Percentiles rank a stretch among this genome's conserved stretches.
Conservation (phyloP, 1,284 basidiomycete genomes). For the Papiliotrema nemorosa region DNA sequence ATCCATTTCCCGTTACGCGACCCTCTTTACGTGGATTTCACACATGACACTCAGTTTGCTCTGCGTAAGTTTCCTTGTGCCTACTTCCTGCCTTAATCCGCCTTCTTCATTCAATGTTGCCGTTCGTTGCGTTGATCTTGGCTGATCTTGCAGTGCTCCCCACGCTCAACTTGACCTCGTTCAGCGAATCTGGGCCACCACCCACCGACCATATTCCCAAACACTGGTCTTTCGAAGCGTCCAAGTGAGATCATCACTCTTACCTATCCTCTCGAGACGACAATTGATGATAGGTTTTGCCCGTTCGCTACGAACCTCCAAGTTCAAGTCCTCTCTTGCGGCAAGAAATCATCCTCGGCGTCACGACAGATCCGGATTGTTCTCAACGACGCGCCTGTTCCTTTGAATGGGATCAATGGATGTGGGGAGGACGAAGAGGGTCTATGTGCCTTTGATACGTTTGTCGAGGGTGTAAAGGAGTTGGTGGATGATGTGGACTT, state of each 20-base stretch:
- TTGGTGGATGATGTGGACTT: slow-evolving; percentile 53
- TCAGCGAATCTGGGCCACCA: slow-evolving; percentile 64
- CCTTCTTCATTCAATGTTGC: too few species aligned
- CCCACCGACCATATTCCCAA: slow-evolving; percentile 67
- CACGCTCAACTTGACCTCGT: slow-evolving; percentile 63
- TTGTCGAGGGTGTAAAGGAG: slow-evolving; percentile 55
- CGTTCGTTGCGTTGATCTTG: not conserved
- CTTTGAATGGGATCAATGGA: slow-evolving; percentile 59
- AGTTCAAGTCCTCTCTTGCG: slow-evolving; percentile 60
- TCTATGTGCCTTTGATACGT: slow-evolving; percentile 57
- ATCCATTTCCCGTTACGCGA: slow-evolving; percentile 62
- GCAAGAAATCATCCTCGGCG: not conserved
- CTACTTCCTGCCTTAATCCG: too few species aligned
- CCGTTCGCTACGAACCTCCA: slow-evolving; percentile 60
- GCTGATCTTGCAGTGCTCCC: slow-evolving; percentile 52
- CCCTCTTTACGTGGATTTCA: slow-evolving; percentile 52
- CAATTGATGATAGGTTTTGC: slow-evolving; percentile 27
- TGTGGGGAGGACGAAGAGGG: slow-evolving; percentile 57
- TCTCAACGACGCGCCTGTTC: slow-evolving; percentile 60
- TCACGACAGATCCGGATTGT: slow-evolving; percentile 53
- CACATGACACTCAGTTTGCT: slow-evolving; percentile 46
- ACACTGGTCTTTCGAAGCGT: slow-evolving; percentile 50
- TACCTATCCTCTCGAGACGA: not conserved
- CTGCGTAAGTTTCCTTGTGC: slow-evolving; percentile 26
- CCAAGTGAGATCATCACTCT: slow-evolving; percentile 31